Evolutionary conservation across 257 asterid genomes (phyloP).

Genomic region (Anisodus acutangulus): DNA sequence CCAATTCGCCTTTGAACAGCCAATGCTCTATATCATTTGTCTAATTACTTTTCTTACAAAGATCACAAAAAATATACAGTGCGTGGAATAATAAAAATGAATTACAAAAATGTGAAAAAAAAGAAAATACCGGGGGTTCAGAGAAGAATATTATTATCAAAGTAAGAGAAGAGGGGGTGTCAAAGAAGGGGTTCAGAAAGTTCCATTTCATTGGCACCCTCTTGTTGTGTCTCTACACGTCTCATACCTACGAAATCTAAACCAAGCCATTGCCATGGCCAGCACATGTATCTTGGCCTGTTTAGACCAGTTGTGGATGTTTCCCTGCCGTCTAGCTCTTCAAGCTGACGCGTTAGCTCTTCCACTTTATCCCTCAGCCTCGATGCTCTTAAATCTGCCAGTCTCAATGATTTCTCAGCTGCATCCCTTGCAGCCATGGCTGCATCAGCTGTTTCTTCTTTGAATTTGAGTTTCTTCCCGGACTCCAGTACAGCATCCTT

Average conservation of each 20-base stretch:
- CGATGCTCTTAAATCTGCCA: constrained; percentile 85
- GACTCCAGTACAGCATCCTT: constrained; percentile 70
- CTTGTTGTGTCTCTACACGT: constrained; percentile 51
- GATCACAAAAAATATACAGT: constrained; percentile 31
- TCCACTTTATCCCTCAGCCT: constrained; percentile 90
- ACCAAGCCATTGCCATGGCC: constrained; percentile 99
- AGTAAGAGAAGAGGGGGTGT: constrained; percentile 27
- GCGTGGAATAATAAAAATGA: constrained; percentile 26
- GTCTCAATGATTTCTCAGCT: constrained; percentile 84
- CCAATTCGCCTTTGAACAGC: constrained; percentile 17
- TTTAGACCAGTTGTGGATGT: constrained; percentile 55
- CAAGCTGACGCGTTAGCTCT: constrained; percentile 88
- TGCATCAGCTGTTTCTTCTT: constrained; percentile 93
- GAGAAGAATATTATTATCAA: constrained; percentile 12
- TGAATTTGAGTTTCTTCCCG: constrained; percentile 86
- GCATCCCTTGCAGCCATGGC: constrained; percentile 99
- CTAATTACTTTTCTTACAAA: constrained; percentile 22
- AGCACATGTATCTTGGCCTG: constrained; percentile 79
- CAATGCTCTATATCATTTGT: constrained; percentile 25
- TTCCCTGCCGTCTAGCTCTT: constrained; percentile 69
- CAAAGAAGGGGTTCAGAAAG: constrained; percentile 93
- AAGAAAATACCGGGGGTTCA: not conserved
- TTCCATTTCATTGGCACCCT: constrained; percentile 88
- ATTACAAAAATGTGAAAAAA: constrained; percentile 8
- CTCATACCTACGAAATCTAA: constrained; percentile 70